Conservation (phyloP, 2,329 filamentous ascomycete species). For the Sporothrix phasma region DNA sequence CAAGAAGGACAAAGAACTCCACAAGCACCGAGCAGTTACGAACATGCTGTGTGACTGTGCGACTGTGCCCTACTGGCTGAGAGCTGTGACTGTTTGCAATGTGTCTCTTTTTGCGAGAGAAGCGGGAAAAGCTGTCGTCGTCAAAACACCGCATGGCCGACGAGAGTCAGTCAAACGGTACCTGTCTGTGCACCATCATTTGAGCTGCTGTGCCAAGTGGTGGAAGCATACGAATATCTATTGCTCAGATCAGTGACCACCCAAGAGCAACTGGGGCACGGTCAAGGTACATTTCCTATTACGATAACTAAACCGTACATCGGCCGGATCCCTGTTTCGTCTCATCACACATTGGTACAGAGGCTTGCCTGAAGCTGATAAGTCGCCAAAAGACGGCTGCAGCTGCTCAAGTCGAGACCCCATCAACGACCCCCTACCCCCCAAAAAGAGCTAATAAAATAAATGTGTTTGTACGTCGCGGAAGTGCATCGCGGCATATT, state of each 20-base stretch:
- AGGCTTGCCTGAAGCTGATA: not conserved
- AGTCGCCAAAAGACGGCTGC: not conserved
- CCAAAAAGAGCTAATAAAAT: too few relatives aligned
- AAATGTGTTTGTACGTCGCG: not conserved
- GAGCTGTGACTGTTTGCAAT: too few relatives aligned
- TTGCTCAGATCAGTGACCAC: too few relatives aligned
- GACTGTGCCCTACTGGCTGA: too few relatives aligned
- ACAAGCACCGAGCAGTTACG: not conserved
- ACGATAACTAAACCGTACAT: not conserved
- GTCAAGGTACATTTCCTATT: not conserved
- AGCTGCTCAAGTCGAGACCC: not conserved
- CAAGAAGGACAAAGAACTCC: not conserved
- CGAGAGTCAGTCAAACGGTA: not conserved
- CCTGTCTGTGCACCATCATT: not conserved
- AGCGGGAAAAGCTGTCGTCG: not conserved
- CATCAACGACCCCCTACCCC: not conserved
- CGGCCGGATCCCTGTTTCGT: not conserved
- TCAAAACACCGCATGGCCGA: not conserved
- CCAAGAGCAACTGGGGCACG: too few relatives aligned
- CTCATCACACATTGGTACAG: not conserved
- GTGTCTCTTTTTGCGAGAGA: not conserved
- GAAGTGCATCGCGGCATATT: not conserved
- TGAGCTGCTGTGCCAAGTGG: too few relatives aligned
- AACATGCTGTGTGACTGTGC: not conserved
- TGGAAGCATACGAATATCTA: too few relatives aligned